Conservation (phyloP, 805 yeast species). For the Clavispora fructus region DNA sequence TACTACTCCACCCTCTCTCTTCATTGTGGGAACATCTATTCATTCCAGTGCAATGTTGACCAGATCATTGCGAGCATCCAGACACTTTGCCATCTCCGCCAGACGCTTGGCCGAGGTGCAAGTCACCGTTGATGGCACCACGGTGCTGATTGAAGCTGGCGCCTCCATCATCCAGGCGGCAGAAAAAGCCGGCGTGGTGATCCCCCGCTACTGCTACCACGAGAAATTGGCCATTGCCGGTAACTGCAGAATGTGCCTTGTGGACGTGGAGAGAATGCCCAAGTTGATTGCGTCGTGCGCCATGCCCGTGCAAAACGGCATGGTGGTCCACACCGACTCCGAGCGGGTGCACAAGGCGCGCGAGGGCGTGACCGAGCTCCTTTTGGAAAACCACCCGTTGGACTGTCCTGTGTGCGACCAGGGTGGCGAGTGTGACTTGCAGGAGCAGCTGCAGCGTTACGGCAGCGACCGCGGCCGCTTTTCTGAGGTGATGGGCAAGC, state of each 20-base stretch:
- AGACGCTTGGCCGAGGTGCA: conserved; percentile 47
- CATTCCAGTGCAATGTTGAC: conserved; percentile 8
- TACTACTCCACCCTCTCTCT: background rate
- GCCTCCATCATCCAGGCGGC: conserved; percentile 88
- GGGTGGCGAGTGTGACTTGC: conserved; percentile 92
- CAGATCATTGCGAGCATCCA: conserved; percentile 12
- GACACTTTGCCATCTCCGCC: conserved; percentile 26
- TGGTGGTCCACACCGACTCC: conserved; percentile 77
- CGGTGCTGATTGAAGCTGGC: conserved; percentile 78
- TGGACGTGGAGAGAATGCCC: conserved; percentile 84
- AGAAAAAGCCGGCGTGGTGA: conserved; percentile 82
- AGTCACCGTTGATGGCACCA: conserved; percentile 62
- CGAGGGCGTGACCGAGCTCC: conserved; percentile 87
- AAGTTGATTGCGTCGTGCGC: conserved; percentile 89
- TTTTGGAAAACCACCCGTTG: conserved; percentile 82
- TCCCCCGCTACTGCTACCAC: conserved; percentile 89
- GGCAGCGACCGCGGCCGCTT: conserved; percentile 87
- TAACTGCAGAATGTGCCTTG: conserved; percentile 90
- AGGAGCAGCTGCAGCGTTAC: conserved; percentile 78
- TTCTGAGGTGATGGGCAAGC: conserved; percentile 73
- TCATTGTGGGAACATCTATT: background rate
- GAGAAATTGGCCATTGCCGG: conserved; percentile 89
- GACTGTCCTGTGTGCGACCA: conserved; percentile 93
- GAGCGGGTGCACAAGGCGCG: conserved; percentile 78
- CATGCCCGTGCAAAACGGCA: conserved; percentile 85